Base-by-base conservation (phyloP, 2,329 filamentous ascomycete species). In the Penicillium palitans region DNA sequence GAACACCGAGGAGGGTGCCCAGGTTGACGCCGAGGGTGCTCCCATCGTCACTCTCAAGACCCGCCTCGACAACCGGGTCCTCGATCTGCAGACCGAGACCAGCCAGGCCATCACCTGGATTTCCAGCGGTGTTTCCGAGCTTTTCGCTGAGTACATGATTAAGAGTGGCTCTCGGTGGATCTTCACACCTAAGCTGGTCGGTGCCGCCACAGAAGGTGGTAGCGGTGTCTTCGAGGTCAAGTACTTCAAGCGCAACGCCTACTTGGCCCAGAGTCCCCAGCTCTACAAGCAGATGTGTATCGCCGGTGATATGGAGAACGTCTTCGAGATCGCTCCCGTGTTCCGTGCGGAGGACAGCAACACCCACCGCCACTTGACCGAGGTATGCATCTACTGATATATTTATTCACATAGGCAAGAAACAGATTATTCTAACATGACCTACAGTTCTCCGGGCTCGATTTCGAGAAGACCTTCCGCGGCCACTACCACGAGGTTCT, bases 11-110 rank as follows among this genome's bases (percentile, higher is more conserved):
- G 79, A 82, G 60, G 76, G 78, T 50, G 68, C 68, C 44, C 74
- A 80, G 60, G 77, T 81, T 54, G 83, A 83, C 59, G 79, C 81
- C 10, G 79, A 80, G 31, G 80, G 79, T 41, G 73, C 80, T 50
- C 90, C 93, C 1, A 84, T 90, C 52, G 93, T 96, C 31, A 89
- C 86, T 60, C 86, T 98, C 74, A 86, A 87, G 71, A 96, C 91
- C 1, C 87, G 93, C 66, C 84, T 97, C 51, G 90, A 96, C 81
- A 96, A 98, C 83, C 87, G 90, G 60, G 90, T 90, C 52, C 90
- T 99, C 80, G 93, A 97, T 79, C 90, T 97, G 72, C 88, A 95
- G 57, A 90, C 91, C 1, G 91, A 92, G 61, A 89, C 96, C 61
- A 96, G 95, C 78, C 91, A 96, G 74, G 91, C 93, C 59, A 91